A percentile compares a stretch with the other conserved stretches of the same genome.
These are phyloP conservation scores for Alternaria sp. DNA, from an alignment of 2,329 filamentous ascomycete species.

Conservation along the genomic window DNA sequence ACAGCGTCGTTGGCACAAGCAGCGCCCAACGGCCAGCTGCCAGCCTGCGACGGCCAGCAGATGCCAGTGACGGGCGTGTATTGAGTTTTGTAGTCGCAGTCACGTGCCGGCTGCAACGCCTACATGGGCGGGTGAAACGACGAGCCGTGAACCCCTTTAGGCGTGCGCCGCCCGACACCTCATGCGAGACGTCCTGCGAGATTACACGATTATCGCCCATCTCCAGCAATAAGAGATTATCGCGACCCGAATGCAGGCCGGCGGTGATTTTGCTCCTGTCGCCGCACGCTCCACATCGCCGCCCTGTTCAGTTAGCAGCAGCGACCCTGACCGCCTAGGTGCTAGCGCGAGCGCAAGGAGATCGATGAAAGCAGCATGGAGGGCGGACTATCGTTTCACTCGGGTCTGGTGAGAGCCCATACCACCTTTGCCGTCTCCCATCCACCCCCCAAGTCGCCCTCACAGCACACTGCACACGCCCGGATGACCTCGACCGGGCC, in stretches of 20 bases:
- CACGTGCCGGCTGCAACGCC: conserved; percentile 10
- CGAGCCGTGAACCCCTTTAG: conserved; percentile 26
- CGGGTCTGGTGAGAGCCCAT: conserved; percentile 26
- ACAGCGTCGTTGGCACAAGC: background rate
- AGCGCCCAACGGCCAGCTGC: background rate
- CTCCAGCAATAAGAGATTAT: background rate
- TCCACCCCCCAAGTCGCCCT: conserved; percentile 31
- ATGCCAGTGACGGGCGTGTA: background rate
- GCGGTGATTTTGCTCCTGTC: conserved; percentile 3
- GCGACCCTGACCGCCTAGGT: conserved; percentile 14
- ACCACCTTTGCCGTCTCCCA: conserved; percentile 19
- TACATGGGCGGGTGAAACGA: conserved; percentile 11
- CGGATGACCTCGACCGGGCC: conserved; percentile 46
- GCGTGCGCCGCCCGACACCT: conserved; percentile 1
- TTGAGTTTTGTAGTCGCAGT: background rate
- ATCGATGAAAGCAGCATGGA: conserved; percentile 46
- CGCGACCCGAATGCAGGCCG: conserved; percentile 2
- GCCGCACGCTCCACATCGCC: conserved; percentile 3
- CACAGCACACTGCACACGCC: conserved; percentile 29
- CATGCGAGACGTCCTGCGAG: conserved; percentile 2
- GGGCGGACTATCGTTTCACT: conserved; percentile 30
- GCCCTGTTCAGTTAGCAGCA: conserved; percentile 9
- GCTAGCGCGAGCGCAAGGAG: conserved; percentile 24
- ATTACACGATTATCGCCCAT: background rate
- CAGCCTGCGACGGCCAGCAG: background rate